Evolutionary conservation across 225 moss, liverwort and hornwort genomes (phyloP).

Genomic region (Straminergon stramineum): DNA sequence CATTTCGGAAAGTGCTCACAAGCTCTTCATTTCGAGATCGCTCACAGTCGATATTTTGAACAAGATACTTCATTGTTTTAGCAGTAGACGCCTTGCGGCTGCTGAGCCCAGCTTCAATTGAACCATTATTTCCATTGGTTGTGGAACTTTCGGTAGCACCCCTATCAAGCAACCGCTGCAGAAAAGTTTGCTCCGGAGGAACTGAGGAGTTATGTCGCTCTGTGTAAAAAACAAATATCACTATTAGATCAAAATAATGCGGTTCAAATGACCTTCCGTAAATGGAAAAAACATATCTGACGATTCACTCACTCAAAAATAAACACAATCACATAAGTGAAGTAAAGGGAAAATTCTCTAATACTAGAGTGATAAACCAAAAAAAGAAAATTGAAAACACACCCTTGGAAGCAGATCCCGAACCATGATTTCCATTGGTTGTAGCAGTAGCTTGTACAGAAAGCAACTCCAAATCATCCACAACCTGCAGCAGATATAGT

Average conservation of each 20-base stretch:
- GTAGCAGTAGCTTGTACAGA: slow-evolving; percentile 54
- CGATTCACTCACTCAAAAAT: background rate
- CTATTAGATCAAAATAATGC: background rate
- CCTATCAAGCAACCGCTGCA: slow-evolving; percentile 79
- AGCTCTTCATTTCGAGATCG: slow-evolving; percentile 70
- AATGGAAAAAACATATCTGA: background rate
- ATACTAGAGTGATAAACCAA: background rate
- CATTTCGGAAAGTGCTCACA: slow-evolving; percentile 53
- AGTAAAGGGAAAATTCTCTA: background rate
- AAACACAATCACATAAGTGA: background rate
- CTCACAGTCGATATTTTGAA: slow-evolving; percentile 83
- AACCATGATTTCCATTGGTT: slow-evolving; percentile 57
- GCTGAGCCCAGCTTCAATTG: slow-evolving; percentile 45
- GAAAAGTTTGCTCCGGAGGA: slow-evolving; percentile 69
- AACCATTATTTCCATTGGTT: slow-evolving; percentile 52
- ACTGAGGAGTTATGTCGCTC: slow-evolving; percentile 43
- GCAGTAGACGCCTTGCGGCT: slow-evolving; percentile 52
- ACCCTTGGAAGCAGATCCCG: slow-evolving; percentile 51
- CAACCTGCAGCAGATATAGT: slow-evolving; percentile 44
- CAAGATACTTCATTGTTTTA: slow-evolving; percentile 66
- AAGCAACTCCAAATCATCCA: slow-evolving; percentile 88
- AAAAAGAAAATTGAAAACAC: background rate
- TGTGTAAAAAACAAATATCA: slow-evolving; percentile 15
- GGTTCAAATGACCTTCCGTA: background rate
- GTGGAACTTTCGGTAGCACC: slow-evolving; percentile 95